Conservation (phyloP, 2,329 filamentous ascomycete species). For the Plectosphaerella sp. region DNA sequence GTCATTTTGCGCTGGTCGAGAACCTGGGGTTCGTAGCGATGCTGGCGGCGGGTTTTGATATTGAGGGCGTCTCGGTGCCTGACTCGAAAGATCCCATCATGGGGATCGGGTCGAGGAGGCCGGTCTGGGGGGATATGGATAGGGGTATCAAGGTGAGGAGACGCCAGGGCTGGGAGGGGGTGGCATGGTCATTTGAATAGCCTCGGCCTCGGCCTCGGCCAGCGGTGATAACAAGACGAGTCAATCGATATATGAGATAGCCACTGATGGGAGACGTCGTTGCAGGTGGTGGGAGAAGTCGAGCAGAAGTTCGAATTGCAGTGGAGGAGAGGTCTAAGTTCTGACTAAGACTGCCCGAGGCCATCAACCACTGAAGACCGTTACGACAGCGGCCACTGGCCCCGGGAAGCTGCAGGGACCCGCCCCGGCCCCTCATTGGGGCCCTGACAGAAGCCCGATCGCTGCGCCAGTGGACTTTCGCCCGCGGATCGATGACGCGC, state of each 20-base stretch:
- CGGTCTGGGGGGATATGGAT: conserved; percentile 4
- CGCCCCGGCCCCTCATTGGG: neutral
- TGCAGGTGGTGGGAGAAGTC: too few species aligned
- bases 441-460: neutral
- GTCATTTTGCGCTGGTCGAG: conserved; percentile 24
- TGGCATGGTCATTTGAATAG: conserved; percentile 13
- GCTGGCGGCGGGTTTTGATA: conserved; percentile 16
- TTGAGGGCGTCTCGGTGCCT: conserved; percentile 14
- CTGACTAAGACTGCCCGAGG: too few species aligned
- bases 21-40: conserved; percentile 17
- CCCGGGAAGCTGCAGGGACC: conserved; percentile 3
- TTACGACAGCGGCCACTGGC: too few species aligned
- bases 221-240: too few species aligned
- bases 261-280: too few species aligned
- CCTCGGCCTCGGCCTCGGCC: too few species aligned
- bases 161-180: conserved; percentile 17
- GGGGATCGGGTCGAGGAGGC: conserved; percentile 9
- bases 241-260: too few species aligned
- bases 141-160: conserved; percentile 8
- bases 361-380: too few species aligned
- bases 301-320: too few species aligned
- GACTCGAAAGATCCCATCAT: conserved; percentile 3
- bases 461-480: neutral
- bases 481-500: neutral
- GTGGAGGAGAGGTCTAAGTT: too few species aligned